Conservation (phyloP, 805 yeast genomes). For the Limtongia smithiae region DNA sequence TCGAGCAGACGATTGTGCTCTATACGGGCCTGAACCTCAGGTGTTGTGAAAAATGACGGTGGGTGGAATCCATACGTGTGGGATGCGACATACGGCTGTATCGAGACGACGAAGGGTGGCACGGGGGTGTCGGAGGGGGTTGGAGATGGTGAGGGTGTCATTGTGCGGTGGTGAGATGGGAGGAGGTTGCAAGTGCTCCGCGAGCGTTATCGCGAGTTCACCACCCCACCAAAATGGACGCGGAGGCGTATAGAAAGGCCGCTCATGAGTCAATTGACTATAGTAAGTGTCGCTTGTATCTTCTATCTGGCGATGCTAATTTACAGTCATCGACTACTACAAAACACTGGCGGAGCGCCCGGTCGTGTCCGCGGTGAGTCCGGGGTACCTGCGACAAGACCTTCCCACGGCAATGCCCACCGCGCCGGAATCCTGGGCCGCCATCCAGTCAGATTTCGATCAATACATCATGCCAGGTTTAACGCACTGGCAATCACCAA, state of each 20-base stretch:
- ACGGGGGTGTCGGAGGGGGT: no score
- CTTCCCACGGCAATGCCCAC: conserved; percentile 29
- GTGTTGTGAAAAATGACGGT: no score
- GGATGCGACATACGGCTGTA: no score
- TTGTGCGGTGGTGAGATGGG: no score
- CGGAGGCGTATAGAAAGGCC: conserved; percentile 30
- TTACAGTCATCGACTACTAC: conserved; percentile 26
- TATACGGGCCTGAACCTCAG: no score
- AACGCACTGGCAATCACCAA: conserved; percentile 30
- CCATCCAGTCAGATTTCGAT: conserved; percentile 25
- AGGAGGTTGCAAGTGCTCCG: no score
- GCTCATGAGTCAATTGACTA: conserved; percentile 30
- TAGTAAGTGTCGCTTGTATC: conserved; percentile 8
- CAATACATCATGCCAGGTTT: conserved; percentile 28
- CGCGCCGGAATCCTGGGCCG: conserved; percentile 28
- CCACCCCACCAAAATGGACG: conserved; percentile 29
- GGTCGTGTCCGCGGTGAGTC: conserved; percentile 27
- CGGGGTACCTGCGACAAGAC: conserved; percentile 27
- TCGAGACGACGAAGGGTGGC: no score
- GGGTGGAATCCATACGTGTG: no score
- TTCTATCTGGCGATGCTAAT: background rate
- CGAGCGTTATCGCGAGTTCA: no score
- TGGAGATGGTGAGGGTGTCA: no score
- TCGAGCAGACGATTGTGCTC: conserved; percentile 1
- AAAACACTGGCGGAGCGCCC: conserved; percentile 13